Evolutionary conservation across 1,284 basidiomycete species (phyloP).

Genomic region (Microbotryomycetes sp.): DNA sequence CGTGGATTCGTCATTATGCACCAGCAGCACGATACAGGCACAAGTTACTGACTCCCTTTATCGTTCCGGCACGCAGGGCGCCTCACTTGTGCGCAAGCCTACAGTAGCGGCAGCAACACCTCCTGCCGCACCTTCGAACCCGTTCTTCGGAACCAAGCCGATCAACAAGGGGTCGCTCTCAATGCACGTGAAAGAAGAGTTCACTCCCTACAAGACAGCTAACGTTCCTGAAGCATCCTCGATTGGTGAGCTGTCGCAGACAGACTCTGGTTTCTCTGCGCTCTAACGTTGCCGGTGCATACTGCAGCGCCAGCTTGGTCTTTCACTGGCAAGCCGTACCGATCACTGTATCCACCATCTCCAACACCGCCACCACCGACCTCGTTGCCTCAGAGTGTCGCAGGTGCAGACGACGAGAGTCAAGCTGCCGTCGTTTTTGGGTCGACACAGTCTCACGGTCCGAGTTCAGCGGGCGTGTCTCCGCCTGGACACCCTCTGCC

Average conservation of each 20-base stretch:
- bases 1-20: no score
- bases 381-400: neutral
- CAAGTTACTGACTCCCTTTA: neutral
- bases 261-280: neutral
- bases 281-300: neutral
- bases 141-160: constrained; percentile 37
- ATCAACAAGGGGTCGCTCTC: constrained; percentile 30
- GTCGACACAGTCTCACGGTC: no score
- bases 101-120: neutral
- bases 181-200: constrained; percentile 40
- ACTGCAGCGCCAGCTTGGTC: constrained; percentile 26
- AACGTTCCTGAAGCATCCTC: constrained; percentile 23
- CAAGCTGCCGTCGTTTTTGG: neutral
- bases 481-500: neutral
- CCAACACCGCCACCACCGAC: constrained; percentile 1
- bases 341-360: constrained; percentile 23
- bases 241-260: constrained; percentile 10
- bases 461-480: neutral
- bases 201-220: constrained; percentile 35
- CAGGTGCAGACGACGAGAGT: neutral
- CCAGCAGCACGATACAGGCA: no score
- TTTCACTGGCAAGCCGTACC: constrained; percentile 36
- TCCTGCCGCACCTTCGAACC: constrained; percentile 18
- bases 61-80: neutral
- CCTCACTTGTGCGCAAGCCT: constrained; percentile 11